Evolutionary conservation across 495 filamentous ascomycete species (phyloP).

Genomic region (Viridothelium virens): DNA sequence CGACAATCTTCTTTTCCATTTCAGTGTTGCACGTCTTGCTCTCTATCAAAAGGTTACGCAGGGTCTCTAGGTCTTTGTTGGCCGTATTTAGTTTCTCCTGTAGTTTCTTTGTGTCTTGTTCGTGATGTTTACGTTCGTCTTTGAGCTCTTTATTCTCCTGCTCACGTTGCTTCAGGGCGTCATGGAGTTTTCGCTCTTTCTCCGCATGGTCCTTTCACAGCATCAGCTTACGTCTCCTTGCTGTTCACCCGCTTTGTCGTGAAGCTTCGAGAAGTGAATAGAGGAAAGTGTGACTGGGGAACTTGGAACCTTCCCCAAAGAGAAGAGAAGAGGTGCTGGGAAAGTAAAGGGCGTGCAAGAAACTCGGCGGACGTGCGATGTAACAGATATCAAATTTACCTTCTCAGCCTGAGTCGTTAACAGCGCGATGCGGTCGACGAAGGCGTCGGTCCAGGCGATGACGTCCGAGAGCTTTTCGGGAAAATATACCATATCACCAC

Average conservation of each 20-base stretch:
- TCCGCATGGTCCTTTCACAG: not conserved
- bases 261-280: not conserved
- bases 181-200: not conserved
- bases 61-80: not conserved
- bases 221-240: not conserved
- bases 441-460: conserved; percentile 8
- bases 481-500: not conserved
- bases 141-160: not conserved
- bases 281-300: not conserved
- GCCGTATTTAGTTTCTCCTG: not conserved
- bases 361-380: not conserved
- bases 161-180: too few relatives aligned
- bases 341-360: not conserved
- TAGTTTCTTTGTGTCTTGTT: not conserved
- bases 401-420: conserved; percentile 2
- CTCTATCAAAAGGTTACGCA: not conserved
- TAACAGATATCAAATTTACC: not conserved
- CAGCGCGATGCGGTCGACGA: conserved; percentile 1
- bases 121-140: not conserved
- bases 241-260: not conserved
- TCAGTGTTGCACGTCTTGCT: not conserved
- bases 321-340: not conserved
- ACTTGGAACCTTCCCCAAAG: not conserved
- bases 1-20: conserved; percentile 1
- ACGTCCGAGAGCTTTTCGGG: conserved; percentile 6